Evolutionary conservation across 805 yeast genomes (phyloP).

Genomic region (Kodamaea nitidulidarum): DNA sequence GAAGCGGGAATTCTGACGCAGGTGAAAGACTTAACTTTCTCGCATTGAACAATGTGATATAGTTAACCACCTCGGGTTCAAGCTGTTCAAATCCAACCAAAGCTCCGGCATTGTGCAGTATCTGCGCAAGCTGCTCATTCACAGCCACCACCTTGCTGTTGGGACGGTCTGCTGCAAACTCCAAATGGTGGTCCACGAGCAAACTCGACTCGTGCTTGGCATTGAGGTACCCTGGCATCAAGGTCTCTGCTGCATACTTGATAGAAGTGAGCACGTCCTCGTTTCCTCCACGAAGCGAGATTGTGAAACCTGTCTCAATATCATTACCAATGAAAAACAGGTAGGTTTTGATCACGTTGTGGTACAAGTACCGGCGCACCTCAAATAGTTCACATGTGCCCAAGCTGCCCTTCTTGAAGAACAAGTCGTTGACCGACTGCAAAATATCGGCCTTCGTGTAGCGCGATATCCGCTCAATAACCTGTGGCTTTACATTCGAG

Average conservation of each 20-base stretch:
- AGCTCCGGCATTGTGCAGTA: slow-evolving; percentile 13
- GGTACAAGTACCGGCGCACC: slow-evolving; percentile 59
- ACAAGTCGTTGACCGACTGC: slow-evolving; percentile 79
- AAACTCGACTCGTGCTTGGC: slow-evolving; percentile 62
- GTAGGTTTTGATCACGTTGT: slow-evolving; percentile 60
- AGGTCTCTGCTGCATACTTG: slow-evolving; percentile 75
- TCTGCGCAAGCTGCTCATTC: slow-evolving; percentile 10
- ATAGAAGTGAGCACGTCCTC: slow-evolving; percentile 58
- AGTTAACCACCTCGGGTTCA: slow-evolving; percentile 28
- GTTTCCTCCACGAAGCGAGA: slow-evolving; percentile 78
- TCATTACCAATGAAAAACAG: slow-evolving; percentile 79
- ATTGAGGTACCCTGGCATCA: slow-evolving; percentile 76
- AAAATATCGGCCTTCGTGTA: slow-evolving; percentile 82
- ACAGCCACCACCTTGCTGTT: slow-evolving; percentile 13
- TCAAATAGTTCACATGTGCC: slow-evolving; percentile 76
- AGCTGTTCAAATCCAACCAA: not conserved
- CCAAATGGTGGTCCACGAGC: slow-evolving; percentile 21
- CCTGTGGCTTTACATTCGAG: slow-evolving; percentile 74
- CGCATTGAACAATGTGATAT: slow-evolving; percentile 37
- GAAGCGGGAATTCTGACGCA: slow-evolving; percentile 68
- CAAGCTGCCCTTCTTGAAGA: slow-evolving; percentile 52
- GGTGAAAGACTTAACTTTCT: slow-evolving; percentile 80
- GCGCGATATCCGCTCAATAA: slow-evolving; percentile 71
- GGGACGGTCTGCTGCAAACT: slow-evolving; percentile 11
- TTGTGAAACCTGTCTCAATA: slow-evolving; percentile 71